Evolutionary conservation across 75 land plant species (phyloP), one percentile per base, ranked within the genome.

Genomic region (Sequoiadendron giganteum): DNA sequence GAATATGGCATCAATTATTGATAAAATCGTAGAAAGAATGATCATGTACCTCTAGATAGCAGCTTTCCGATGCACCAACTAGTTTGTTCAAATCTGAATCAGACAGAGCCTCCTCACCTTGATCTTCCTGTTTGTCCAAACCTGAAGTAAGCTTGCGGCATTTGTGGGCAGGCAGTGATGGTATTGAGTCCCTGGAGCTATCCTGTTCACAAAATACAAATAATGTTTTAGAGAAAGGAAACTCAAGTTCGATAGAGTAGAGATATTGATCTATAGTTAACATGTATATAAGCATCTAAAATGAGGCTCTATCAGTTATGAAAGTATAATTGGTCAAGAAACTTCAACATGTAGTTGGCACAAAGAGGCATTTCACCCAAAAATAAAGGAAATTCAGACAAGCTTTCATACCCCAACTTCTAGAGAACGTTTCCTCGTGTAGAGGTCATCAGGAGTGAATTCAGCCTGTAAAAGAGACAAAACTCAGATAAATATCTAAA

Each of bases 361-460:
- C 39, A 36, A 65, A 55, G 34, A 28, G 1, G 9, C 85, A 79
- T 11, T 38, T 21, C 6, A 13, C 25, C 10, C 42, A 25, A 38
- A 65, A 65, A 65, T 5, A 34, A 36, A 58, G 1, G 13, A 82
- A 82, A 36, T 83, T 18, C 18, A 19, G 47, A 58, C 85, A 61
- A 70, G 34, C 10, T 55, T 86, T 18, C 21, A 1, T 89, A 94
- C 97, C 95, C 91, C 86, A 16, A 92, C 42, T 34, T 92, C 93
- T n/a, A 95, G 86, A 19, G 93, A 88, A 42, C 98, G 90, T 77
- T 96, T 96, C 49, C 93, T 86, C 45, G 89, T 90, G 54, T 90
- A 92, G 10, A 98, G 87, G 81, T 96, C 95, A 65, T 91, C 97
- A 49, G 97, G 99, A 85, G 94, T 94, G 81, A 95, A 94, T 52